phyloP scores from a whole-genome alignment of 1,284 basidiomycete genomes.

The Trametes hirsuta region DNA sequence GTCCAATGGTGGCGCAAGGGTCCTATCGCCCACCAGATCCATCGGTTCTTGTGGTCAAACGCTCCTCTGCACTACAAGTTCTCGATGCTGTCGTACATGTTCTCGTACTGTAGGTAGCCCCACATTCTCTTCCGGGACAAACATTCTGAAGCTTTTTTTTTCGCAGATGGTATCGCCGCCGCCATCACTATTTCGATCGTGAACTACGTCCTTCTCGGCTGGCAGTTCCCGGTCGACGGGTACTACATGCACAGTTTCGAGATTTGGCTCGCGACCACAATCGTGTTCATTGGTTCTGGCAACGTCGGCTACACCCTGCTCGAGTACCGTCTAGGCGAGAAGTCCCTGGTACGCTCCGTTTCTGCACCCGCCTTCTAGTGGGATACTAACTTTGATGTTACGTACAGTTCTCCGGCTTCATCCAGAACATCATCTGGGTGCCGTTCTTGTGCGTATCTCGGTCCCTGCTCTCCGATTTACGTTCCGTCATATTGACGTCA shows the following conservation, averaged over 20 bases:
- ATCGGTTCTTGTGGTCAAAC: constrained; percentile 45
- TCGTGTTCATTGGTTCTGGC: constrained; percentile 53
- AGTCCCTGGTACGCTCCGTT: constrained; percentile 31
- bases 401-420: constrained; percentile 35
- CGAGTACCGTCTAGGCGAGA: constrained; percentile 52
- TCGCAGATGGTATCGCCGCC: constrained; percentile 43
- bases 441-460: constrained; percentile 45
- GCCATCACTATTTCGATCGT: constrained; percentile 42
- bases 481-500: constrained; percentile 9
- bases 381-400: constrained; percentile 1
- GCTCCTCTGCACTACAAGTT: constrained; percentile 49
- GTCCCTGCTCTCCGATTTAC: not conserved
- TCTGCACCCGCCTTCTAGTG: not conserved
- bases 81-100: constrained; percentile 49
- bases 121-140: not conserved
- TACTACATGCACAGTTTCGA: constrained; percentile 49
- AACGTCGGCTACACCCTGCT: constrained; percentile 52
- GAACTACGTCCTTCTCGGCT: constrained; percentile 51
- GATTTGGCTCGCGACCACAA: constrained; percentile 52
- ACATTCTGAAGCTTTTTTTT: not conserved
- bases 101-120: constrained; percentile 43
- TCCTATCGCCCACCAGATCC: constrained; percentile 52
- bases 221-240: constrained; percentile 49
- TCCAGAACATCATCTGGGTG: constrained; percentile 51
- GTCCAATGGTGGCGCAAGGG: constrained; percentile 50